Evolutionary conservation across 139 green algal genomes (phyloP).

Genomic region (Dunaliella primolecta): DNA sequence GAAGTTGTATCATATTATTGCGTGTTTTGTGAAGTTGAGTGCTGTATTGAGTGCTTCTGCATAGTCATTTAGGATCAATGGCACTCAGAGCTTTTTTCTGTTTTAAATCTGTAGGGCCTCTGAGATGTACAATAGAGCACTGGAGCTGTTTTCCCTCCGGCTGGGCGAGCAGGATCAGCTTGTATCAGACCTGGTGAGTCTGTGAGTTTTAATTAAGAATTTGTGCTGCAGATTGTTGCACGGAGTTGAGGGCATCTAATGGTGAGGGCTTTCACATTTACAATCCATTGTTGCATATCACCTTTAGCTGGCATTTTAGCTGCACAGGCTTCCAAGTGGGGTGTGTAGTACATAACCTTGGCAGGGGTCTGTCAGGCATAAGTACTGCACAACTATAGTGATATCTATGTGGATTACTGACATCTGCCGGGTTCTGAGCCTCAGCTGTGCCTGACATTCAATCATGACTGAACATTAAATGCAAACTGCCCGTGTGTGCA

Average conservation of each 20-base stretch:
- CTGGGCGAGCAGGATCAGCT: not conserved
- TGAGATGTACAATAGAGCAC: not conserved
- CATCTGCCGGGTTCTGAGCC: not conserved
- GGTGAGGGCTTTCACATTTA: not conserved
- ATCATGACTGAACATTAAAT: not conserved
- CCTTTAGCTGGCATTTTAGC: too few species aligned
- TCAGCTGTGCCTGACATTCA: not conserved
- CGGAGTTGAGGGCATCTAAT: too few species aligned
- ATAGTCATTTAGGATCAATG: not conserved
- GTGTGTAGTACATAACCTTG: too few species aligned
- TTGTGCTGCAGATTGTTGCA: not conserved
- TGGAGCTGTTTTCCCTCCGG: not conserved
- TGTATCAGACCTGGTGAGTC: not conserved
- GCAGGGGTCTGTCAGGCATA: too few species aligned
- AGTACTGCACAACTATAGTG: not conserved
- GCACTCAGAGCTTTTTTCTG: not conserved
- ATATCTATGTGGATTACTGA: not conserved
- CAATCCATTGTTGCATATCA: not conserved
- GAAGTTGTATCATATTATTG: not conserved
- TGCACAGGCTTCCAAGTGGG: too few species aligned
- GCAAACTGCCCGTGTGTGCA: not conserved
- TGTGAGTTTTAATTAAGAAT: not conserved
- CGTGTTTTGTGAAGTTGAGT: not conserved
- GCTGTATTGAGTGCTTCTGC: not conserved
- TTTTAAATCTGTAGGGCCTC: not conserved